Conservation (phyloP, 2,329 filamentous ascomycete species). For the Cercospora zeae-maydis region DNA sequence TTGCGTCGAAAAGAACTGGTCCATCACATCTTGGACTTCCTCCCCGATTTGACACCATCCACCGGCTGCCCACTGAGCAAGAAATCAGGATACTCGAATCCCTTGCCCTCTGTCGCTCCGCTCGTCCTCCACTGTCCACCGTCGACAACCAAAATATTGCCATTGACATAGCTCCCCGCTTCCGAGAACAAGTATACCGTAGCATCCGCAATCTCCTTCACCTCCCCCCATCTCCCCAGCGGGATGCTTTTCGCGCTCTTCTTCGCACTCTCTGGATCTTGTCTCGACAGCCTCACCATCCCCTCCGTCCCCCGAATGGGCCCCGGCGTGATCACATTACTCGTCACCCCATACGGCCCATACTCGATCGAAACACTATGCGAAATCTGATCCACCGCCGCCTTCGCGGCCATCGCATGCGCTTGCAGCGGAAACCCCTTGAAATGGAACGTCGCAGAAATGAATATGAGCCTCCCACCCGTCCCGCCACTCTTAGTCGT, state of each 20-base stretch:
- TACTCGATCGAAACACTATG: conserved; percentile 81
- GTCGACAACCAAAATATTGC: conserved; percentile 69
- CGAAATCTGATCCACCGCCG: conserved; percentile 81
- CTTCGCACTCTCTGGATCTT: conserved; percentile 31
- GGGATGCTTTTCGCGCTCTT: conserved; percentile 54
- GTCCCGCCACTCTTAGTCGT: conserved; percentile 40
- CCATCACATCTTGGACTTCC: conserved; percentile 51
- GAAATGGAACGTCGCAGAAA: conserved; percentile 90
- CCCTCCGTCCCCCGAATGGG: conserved; percentile 79
- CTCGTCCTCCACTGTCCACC: conserved; percentile 51
- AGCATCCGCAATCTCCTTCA: conserved; percentile 88
- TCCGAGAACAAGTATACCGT: conserved; percentile 87
- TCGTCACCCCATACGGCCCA: conserved; percentile 79
- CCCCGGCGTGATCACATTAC: conserved; percentile 85
- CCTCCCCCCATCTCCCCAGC: conserved; percentile 68
- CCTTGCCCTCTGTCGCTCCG: conserved; percentile 36
- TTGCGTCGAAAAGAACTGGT: neutral
- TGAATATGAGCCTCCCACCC: conserved; percentile 81
- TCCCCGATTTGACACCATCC: conserved; percentile 56
- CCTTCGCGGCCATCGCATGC: conserved; percentile 89
- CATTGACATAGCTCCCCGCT: conserved; percentile 80
- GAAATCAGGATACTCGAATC: conserved; percentile 57
- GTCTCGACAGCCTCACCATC: conserved; percentile 43
- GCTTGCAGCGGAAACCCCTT: conserved; percentile 79
- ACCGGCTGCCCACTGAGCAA: conserved; percentile 53